Percentiles rank a stretch among this genome's conserved stretches.
These are phyloP conservation scores for Bisporella sp. DNA, from an alignment of 2,329 filamentous ascomycete species.

Conservation along the genomic window DNA sequence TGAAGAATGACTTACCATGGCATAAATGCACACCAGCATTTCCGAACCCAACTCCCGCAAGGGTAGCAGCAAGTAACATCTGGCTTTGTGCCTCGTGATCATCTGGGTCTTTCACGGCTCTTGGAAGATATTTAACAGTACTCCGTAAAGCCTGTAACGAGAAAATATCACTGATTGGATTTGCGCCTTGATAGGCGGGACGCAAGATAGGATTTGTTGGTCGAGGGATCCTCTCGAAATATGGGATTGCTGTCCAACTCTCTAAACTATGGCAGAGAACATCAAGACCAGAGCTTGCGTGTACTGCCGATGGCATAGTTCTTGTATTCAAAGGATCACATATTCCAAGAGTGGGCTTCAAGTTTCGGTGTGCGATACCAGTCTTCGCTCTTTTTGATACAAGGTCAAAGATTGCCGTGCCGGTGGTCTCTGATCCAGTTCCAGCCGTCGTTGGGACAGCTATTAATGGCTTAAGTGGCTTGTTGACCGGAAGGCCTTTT, in stretches of 20 bases:
- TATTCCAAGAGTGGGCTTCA: constrained; percentile 93
- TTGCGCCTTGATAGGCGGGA: constrained; percentile 93
- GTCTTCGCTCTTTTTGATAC: constrained; percentile 89
- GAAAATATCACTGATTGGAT: constrained; percentile 97
- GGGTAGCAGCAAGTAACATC: constrained; percentile 90
- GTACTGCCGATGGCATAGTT: constrained; percentile 93
- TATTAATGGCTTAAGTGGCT: constrained; percentile 66
- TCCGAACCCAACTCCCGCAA: constrained; percentile 93
- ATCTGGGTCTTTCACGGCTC: constrained; percentile 79
- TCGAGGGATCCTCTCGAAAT: constrained; percentile 74
- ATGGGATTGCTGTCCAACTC: constrained; percentile 97
- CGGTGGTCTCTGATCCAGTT: constrained; percentile 89
- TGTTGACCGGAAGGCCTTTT: constrained; percentile 69
- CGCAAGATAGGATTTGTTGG: constrained; percentile 85
- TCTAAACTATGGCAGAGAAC: constrained; percentile 94
- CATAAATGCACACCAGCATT: constrained; percentile 93
- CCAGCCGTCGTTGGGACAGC: constrained; percentile 82
- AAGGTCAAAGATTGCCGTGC: constrained; percentile 96
- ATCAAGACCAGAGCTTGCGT: constrained; percentile 85
- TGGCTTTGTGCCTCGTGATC: constrained; percentile 89
- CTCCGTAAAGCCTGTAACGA: constrained; percentile 75
- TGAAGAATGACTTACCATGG: constrained; percentile 38
- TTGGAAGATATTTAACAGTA: constrained; percentile 88
- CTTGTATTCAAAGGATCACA: constrained; percentile 80
- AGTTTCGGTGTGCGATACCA: constrained; percentile 86